These are phyloP conservation scores for Leishmania turanica DNA, from an alignment of 208 protist species.

Conservation along the genomic window DNA sequence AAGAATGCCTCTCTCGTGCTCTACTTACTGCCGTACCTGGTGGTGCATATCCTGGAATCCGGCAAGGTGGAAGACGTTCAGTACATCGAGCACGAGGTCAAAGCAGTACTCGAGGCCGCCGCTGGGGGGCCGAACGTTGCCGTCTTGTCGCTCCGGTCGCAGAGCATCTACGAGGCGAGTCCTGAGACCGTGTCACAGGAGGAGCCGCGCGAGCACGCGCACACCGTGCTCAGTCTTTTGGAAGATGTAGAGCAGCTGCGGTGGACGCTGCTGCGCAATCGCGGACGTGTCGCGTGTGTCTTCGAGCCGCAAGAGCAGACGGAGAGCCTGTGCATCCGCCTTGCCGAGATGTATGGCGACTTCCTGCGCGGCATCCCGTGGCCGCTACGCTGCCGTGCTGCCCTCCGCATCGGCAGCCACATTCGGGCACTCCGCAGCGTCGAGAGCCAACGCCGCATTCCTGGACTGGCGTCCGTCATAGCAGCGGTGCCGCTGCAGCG, in stretches of 20 bases:
- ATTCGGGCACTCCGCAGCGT: slow-evolving; percentile 78
- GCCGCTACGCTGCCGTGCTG: slow-evolving; percentile 43
- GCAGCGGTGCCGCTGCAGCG: slow-evolving; percentile 61
- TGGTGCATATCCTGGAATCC: slow-evolving; percentile 63
- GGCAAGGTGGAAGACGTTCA: slow-evolving; percentile 33
- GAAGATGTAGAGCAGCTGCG: slow-evolving; percentile 76
- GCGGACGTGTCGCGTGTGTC: slow-evolving; percentile 13
- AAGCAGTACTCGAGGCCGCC: slow-evolving; percentile 39
- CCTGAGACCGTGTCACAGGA: slow-evolving; percentile 8
- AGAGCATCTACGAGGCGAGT: slow-evolving; percentile 31
- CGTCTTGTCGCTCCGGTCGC: slow-evolving; percentile 45
- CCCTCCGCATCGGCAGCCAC: slow-evolving; percentile 72
- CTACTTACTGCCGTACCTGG: slow-evolving; percentile 78
- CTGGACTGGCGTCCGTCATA: slow-evolving; percentile 27
- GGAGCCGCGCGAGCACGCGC: slow-evolving; percentile 69
- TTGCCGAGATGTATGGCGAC: slow-evolving; percentile 39
- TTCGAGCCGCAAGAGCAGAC: slow-evolving; percentile 27
- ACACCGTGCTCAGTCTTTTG: slow-evolving; percentile 65
- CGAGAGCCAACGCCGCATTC: slow-evolving; percentile 66
- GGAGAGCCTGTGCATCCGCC: slow-evolving; percentile 25
- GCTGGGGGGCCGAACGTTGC: slow-evolving; percentile 4
- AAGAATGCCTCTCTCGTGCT: slow-evolving; percentile 55
- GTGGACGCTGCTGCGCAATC: slow-evolving; percentile 45
- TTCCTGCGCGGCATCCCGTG: slow-evolving; percentile 55
- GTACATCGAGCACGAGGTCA: slow-evolving; percentile 57